Percentiles rank a stretch among this genome's conserved stretches.
Conservation (phyloP, 495 filamentous ascomycete genomes). For the Aspergillus nidulans region DNA sequence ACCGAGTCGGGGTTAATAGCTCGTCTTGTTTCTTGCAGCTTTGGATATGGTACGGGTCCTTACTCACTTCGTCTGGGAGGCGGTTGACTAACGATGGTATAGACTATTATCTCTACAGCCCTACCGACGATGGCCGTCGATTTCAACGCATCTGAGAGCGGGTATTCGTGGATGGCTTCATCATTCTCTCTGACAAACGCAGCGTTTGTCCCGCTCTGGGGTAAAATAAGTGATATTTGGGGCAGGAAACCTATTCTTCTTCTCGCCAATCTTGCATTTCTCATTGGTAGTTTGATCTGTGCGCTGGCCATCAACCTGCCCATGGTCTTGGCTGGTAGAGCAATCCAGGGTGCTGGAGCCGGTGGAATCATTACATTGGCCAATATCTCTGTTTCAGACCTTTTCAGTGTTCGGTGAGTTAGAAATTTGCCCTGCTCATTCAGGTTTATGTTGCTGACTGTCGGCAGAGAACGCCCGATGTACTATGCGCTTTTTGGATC, state of each 20-base stretch:
- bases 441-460: slow-evolving; percentile 2
- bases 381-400: slow-evolving; percentile 77
- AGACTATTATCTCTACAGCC: slow-evolving; percentile 52
- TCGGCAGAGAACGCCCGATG: slow-evolving; percentile 52
- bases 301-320: slow-evolving; percentile 62
- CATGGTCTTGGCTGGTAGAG: slow-evolving; percentile 71
- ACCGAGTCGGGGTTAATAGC: slow-evolving; percentile 22
- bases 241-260: slow-evolving; percentile 79
- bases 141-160: slow-evolving; percentile 56
- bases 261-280: slow-evolving; percentile 66
- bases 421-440: neutral
- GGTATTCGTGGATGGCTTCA: slow-evolving; percentile 75
- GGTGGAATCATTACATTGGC: slow-evolving; percentile 77
- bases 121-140: slow-evolving; percentile 60
- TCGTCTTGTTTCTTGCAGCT: slow-evolving; percentile 50
- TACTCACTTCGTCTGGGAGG: neutral
- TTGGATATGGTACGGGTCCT: slow-evolving; percentile 43
- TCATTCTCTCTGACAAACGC: slow-evolving; percentile 66
- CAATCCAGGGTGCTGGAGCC: slow-evolving; percentile 78
- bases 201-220: slow-evolving; percentile 69
- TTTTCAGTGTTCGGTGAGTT: slow-evolving; percentile 63
- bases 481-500: slow-evolving; percentile 63
- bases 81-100: neutral
- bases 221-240: slow-evolving; percentile 83
- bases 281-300: slow-evolving; percentile 69